Conservation (phyloP, 768 basidiomycete species). For the Hypholoma sublateritium region DNA sequence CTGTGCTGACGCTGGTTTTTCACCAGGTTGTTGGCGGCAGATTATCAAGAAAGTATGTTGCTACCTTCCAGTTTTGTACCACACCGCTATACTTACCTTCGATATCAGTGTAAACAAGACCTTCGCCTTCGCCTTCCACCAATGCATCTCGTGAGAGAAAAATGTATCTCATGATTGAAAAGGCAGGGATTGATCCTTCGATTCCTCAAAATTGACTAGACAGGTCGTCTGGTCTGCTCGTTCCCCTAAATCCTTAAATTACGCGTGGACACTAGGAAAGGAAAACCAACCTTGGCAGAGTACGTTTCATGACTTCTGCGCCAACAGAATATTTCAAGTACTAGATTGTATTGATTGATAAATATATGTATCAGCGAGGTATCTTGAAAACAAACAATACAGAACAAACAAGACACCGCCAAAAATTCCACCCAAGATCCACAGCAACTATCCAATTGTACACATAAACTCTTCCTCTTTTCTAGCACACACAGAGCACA, state of each 20-base stretch:
- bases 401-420: background rate
- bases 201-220: no score
- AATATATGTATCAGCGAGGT: constrained; percentile 4
- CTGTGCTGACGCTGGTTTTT: background rate
- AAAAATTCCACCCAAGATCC: background rate
- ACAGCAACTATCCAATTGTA: background rate
- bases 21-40: constrained; percentile 56
- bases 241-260: no score
- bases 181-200: no score
- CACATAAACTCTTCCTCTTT: background rate
- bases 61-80: background rate
- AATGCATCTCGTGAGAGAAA: no score
- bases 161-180: no score
- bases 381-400: constrained; percentile 6
- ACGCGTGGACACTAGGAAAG: background rate
- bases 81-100: background rate
- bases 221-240: no score
- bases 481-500: background rate
- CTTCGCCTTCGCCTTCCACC: background rate
- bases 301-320: background rate
- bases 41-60: constrained; percentile 60
- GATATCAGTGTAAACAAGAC: background rate
- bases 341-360: background rate
- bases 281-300: background rate
- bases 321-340: background rate